Evolutionary conservation across 164 flowering plant species (phyloP).

Genomic region (Warburgia ugandensis): DNA sequence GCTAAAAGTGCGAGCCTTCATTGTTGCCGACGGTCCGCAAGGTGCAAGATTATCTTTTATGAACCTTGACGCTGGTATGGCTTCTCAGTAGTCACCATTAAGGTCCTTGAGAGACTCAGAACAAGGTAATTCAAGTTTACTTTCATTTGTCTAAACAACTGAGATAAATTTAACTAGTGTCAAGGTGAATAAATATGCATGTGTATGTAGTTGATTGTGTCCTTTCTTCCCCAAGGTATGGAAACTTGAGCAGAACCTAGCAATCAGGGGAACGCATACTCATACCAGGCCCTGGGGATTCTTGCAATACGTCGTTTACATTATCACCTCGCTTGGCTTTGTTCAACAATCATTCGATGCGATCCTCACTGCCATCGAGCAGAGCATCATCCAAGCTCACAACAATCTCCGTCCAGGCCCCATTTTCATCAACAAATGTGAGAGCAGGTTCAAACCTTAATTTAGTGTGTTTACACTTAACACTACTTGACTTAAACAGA

Average conservation of each 20-base stretch:
- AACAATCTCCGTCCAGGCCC: slow-evolving; percentile 47
- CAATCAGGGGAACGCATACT: slow-evolving; percentile 64
- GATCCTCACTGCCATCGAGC: slow-evolving; percentile 40
- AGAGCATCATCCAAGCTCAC: slow-evolving; percentile 51
- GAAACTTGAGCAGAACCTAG: slow-evolving; percentile 49
- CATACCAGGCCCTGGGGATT: slow-evolving; percentile 71
- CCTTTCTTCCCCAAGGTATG: too few species aligned
- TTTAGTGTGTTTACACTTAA: too few species aligned
- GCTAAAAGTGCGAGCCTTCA: slow-evolving; percentile 46
- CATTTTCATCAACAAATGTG: slow-evolving; percentile 44
- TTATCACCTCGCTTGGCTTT: slow-evolving; percentile 45
- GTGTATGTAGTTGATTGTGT: too few species aligned
- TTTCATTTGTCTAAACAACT: too few species aligned
- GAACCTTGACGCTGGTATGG: slow-evolving; percentile 69
- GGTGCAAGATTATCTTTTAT: slow-evolving; percentile 52
- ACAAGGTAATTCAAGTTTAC: slow-evolving; percentile 29
- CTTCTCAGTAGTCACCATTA: slow-evolving; percentile 63
- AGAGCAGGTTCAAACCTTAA: too few species aligned
- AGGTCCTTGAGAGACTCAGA: slow-evolving; percentile 46
- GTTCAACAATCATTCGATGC: slow-evolving; percentile 54
- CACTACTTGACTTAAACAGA: too few species aligned
- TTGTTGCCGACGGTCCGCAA: slow-evolving; percentile 26
- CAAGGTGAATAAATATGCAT: too few species aligned
- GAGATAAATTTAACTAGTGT: too few species aligned
- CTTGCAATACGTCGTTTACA: slow-evolving; percentile 43